Evolutionary conservation across 2,329 filamentous ascomycete genomes (phyloP), one percentile per base, ranked within the genome.

Genomic region (Stylonectria norvegica): DNA sequence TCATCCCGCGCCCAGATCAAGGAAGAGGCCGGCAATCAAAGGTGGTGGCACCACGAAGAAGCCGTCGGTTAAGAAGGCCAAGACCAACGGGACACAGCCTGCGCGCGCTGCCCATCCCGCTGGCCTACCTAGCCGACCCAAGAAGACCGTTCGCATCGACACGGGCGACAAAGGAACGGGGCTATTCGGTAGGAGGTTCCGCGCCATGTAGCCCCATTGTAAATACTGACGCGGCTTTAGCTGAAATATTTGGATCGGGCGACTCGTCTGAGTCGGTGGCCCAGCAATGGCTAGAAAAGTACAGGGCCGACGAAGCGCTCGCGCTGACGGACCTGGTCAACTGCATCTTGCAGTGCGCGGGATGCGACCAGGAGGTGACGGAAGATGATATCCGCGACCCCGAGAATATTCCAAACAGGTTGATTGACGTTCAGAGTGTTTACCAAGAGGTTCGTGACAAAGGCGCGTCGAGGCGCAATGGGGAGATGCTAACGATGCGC

Each of bases 321-420:
- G 78, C 79, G 9, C 66, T 84, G 48, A 72, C 75, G 12, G 79
- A 84, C 34, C 66, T 85, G 39, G 74, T 86, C 53, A 85, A 85
- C 63, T 83, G 81, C 50, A 75, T 85, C 23, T 65, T 86, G 25
- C 76, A 79, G 56, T 78, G 86, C 47, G 81, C 90, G 14, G 93
- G 93, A 20, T 95, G 90, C 61, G 80, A 88, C 39, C 73, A 87
- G 38, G 78, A 85, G 51, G 79, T 98, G 39, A 85, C 83, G 8
- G 77, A 79, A 27, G 83, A 93, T 59, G 89, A 97, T 61, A 87
- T 96, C 49, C 81, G 84, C 50, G 91, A 98, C 60, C 81, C 89
- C 6, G 93, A 98, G 61, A 89, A 93, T 58, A 87, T 85, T 34
- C 80, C 86, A 14, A 83, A 81, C 57, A 83, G 82, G 58, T 70